These are phyloP conservation scores for Amaranthus hypochondriacus DNA, from an alignment of 148 eudicot genomes.

Conservation along the genomic window DNA sequence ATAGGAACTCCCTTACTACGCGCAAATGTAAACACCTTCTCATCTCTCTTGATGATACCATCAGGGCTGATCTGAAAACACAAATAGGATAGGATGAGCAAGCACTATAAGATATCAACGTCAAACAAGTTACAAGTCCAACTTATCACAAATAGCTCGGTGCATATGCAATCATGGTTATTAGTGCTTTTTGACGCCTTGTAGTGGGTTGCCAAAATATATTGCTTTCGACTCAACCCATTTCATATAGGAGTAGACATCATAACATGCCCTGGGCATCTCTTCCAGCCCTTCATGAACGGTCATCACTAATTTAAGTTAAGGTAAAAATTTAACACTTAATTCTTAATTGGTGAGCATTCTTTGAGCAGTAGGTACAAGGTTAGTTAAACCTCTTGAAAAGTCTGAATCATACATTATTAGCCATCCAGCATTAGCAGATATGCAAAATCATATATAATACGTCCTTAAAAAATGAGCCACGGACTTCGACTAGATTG, in stretches of 20 bases:
- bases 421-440: not conserved
- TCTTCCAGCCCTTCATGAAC: no score
- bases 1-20: conserved; percentile 64
- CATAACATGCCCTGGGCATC: no score
- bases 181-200: no score
- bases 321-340: no score
- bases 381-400: not conserved
- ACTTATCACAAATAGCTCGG: not conserved
- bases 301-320: no score
- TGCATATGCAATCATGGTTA: no score
- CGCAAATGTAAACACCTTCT: conserved; percentile 82
- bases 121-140: conserved; percentile 1
- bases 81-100: not conserved
- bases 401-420: not conserved
- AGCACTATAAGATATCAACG: not conserved
- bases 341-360: not conserved
- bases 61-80: conserved; percentile 73
- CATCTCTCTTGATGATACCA: conserved; percentile 68
- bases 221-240: no score
- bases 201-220: no score
- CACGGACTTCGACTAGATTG: not conserved
- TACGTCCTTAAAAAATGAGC: not conserved
- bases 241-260: no score
- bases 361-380: not conserved
- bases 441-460: not conserved